Percentiles rank a stretch among this genome's conserved stretches.
These are phyloP conservation scores for Rutstroemia sydowiana DNA, from an alignment of 2,329 filamentous ascomycete genomes.

Conservation along the genomic window DNA sequence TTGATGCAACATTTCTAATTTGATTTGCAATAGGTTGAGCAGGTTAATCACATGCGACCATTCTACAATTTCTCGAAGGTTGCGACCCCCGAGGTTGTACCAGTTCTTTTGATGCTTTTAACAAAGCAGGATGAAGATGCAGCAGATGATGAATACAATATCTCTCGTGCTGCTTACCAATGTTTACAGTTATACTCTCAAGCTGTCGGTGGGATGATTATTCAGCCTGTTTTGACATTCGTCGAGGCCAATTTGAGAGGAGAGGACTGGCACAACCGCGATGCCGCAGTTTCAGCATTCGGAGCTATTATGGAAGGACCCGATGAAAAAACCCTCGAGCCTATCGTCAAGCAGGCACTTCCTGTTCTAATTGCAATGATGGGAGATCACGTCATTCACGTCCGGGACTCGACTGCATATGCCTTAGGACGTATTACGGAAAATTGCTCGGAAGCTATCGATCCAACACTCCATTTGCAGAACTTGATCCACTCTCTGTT, in stretches of 20 bases:
- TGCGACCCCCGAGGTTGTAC: slow-evolving; percentile 88
- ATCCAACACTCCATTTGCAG: slow-evolving; percentile 74
- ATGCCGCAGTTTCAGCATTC: slow-evolving; percentile 94
- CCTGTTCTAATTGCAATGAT: slow-evolving; percentile 86
- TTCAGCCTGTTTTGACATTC: slow-evolving; percentile 79
- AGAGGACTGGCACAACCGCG: slow-evolving; percentile 90
- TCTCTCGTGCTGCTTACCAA: slow-evolving; percentile 91
- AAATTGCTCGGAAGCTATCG: slow-evolving; percentile 83
- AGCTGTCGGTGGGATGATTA: slow-evolving; percentile 77
- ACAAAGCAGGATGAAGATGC: slow-evolving; percentile 98
- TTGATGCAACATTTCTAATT: background rate
- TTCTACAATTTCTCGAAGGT: slow-evolving; percentile 96
- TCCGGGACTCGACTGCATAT: slow-evolving; percentile 93
- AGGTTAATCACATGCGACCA: slow-evolving; percentile 58
- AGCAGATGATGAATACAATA: slow-evolving; percentile 93
- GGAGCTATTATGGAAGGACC: slow-evolving; percentile 98
- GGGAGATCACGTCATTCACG: slow-evolving; percentile 80
- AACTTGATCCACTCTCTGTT: slow-evolving; percentile 84
- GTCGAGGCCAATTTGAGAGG: slow-evolving; percentile 85
- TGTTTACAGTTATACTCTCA: slow-evolving; percentile 93
- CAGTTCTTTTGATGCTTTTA: slow-evolving; percentile 78
- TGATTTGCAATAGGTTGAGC: slow-evolving; percentile 20
- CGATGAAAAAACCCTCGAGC: slow-evolving; percentile 84
- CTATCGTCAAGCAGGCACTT: slow-evolving; percentile 91
- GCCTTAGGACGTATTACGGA: slow-evolving; percentile 95